A percentile compares a stretch with the other conserved stretches of the same genome.
phyloP scores from a whole-genome alignment of 306 rosid species.

The Cicer pinnatifidum region DNA sequence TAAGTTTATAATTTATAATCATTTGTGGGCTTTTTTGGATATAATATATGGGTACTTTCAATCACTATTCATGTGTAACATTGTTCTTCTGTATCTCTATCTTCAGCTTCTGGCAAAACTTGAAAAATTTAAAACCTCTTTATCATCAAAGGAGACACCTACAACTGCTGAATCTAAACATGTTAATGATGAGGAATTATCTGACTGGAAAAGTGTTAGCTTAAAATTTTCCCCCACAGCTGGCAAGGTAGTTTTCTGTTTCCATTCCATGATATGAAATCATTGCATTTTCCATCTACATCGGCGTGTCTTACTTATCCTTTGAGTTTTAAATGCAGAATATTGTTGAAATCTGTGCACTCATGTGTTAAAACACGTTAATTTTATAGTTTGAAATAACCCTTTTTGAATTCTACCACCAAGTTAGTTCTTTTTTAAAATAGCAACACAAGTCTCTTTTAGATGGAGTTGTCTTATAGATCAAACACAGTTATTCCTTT shows the following conservation, averaged over 20 bases:
- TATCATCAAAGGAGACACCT: slow-evolving; percentile 49
- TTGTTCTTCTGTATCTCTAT: slow-evolving; percentile 7
- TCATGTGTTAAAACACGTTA: neutral
- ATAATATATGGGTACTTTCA: slow-evolving; percentile 9
- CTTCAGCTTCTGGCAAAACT: slow-evolving; percentile 81
- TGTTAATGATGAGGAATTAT: slow-evolving; percentile 53
- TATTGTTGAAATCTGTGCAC: neutral
- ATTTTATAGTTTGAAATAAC: slow-evolving; percentile 13
- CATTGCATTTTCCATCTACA: slow-evolving; percentile 17
- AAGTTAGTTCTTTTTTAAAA: neutral
- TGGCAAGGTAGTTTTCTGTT: slow-evolving; percentile 69
- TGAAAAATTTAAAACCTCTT: slow-evolving; percentile 64
- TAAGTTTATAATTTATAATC: slow-evolving; percentile 22
- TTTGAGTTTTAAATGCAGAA: slow-evolving; percentile 26
- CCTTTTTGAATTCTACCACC: slow-evolving; percentile 2
- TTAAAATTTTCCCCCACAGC: slow-evolving; percentile 63
- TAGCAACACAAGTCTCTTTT: neutral
- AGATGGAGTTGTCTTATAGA: neutral
- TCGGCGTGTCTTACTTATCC: slow-evolving; percentile 9
- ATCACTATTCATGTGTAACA: slow-evolving; percentile 17
- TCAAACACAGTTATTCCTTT: slow-evolving; percentile 1
- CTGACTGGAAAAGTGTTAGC: slow-evolving; percentile 69
- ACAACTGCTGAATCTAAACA: slow-evolving; percentile 49
- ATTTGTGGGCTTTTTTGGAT: neutral
- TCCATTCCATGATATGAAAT: slow-evolving; percentile 24